Base-by-base conservation (phyloP, 2,329 filamentous ascomycete species). In the Karstenula rhodostoma region DNA sequence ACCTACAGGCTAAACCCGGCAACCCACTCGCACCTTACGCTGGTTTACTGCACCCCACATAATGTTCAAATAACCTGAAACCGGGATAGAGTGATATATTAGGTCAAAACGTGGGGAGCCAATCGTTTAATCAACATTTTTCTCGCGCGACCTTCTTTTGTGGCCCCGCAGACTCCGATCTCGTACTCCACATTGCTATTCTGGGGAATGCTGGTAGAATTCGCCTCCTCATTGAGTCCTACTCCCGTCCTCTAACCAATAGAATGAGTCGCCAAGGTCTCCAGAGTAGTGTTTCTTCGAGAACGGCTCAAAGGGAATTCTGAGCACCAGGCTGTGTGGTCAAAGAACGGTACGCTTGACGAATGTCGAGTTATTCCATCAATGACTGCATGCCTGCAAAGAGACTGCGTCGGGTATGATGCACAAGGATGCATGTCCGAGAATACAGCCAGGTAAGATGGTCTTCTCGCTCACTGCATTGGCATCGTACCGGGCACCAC, bases 1-100 rank as follows among this genome's bases (percentile, higher is more conserved):
- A 68, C 40, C 69, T 50, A 32, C 69, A 73, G 72, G 67, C 70
- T 77, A 76, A 75, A 72, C 42, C 63, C 66, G 62, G 67, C 62
- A 73, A 50, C 63, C 63, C 57, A 44, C 50, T 50, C 59, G 27
- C 51, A 68, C n/a, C 43, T 53, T 33, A 52, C 56, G 57, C 58
- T 49, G 46, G 27, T 46, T 22, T 47, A 57, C 54, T 63, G 61
- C 67, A 72, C 72, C 69, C 73, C 73, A 64, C 70, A 74, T 58
- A 66, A 43, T 57, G 46, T 62, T 53, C 51, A 63, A 63, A 64
- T 65, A 65, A 58, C 56, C 62, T 73, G 68, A 59, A 35, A 49
- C 57, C 23, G 44, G 52, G 22, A 50, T 63, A 67, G 49, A 64
- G 64, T n/a, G 25, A 3, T 65, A 67, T 43, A 69, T 58, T 67